Evolutionary conservation across 106 monocot species (phyloP).

Genomic region (Triglochin maritima): DNA sequence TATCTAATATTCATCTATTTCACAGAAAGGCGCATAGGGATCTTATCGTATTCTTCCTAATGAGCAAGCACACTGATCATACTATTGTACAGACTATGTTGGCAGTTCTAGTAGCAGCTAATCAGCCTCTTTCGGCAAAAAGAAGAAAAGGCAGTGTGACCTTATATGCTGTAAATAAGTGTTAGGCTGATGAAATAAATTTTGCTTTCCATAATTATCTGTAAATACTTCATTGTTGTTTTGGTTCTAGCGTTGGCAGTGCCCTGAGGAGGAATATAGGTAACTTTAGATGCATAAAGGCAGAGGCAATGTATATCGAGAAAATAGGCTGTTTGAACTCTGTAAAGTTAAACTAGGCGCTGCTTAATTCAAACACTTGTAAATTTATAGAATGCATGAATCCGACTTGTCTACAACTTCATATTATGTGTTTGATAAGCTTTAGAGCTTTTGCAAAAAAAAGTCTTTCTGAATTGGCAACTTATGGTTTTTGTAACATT

Average conservation of each 20-base stretch:
- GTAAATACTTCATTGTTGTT: neutral
- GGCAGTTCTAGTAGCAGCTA: neutral
- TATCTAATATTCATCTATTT: neutral
- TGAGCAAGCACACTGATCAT: neutral
- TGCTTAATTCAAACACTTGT: neutral
- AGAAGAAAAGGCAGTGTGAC: neutral
- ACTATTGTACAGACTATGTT: slow-evolving; percentile 6
- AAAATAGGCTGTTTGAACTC: neutral
- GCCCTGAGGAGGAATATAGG: neutral
- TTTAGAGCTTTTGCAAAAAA: too few relatives aligned
- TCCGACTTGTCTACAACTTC: too few relatives aligned
- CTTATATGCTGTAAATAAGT: slow-evolving; percentile 8
- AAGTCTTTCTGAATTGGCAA: too few relatives aligned
- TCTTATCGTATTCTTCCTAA: slow-evolving; percentile 1
- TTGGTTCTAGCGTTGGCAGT: too few relatives aligned
- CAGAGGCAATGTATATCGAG: neutral
- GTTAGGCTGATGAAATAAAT: neutral
- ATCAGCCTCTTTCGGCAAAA: neutral
- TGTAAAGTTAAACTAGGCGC: neutral
- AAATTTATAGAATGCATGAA: neutral
- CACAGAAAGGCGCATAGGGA: slow-evolving; percentile 12
- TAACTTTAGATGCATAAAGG: neutral
- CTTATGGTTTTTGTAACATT: too few relatives aligned
- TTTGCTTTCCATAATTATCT: neutral
- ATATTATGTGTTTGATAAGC: too few relatives aligned